Evolutionary conservation across 305 asterid genomes (phyloP).

Genomic region (Fraxinus xanthoxyloides): DNA sequence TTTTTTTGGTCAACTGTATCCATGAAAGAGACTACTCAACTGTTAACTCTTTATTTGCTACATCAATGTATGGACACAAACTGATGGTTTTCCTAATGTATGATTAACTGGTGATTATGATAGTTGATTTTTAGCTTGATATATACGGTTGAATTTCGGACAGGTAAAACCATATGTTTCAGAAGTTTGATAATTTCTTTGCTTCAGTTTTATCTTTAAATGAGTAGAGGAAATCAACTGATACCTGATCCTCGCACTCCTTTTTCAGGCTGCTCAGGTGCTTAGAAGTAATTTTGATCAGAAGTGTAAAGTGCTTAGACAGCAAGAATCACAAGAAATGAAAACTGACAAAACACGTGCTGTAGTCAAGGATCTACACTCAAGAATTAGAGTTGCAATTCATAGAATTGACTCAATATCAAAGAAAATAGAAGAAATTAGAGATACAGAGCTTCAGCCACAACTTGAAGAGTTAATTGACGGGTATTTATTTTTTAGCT

Average conservation of each 20-base stretch:
- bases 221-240: not conserved
- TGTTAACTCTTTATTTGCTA: not conserved
- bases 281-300: slow-evolving; percentile 65
- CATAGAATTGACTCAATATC: slow-evolving; percentile 87
- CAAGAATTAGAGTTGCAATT: slow-evolving; percentile 86
- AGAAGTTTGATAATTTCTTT: not conserved
- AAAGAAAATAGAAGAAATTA: slow-evolving; percentile 80
- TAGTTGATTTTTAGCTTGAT: not conserved
- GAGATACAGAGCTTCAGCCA: slow-evolving; percentile 94
- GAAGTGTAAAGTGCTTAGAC: slow-evolving; percentile 81
- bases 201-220: not conserved
- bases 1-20: not conserved
- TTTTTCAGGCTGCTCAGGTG: slow-evolving; percentile 72
- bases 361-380: slow-evolving; percentile 82
- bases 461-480: slow-evolving; percentile 95
- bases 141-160: not conserved
- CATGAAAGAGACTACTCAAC: not conserved
- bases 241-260: slow-evolving; percentile 3
- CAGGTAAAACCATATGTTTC: not conserved
- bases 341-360: slow-evolving; percentile 83
- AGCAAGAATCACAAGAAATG: slow-evolving; percentile 72
- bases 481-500: slow-evolving; percentile 47
- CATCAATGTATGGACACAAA: not conserved
- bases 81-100: not conserved
- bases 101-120: not conserved